Base-by-base conservation (phyloP, 1,284 basidiomycete species). In the Moesziomyces sp. region DNA sequence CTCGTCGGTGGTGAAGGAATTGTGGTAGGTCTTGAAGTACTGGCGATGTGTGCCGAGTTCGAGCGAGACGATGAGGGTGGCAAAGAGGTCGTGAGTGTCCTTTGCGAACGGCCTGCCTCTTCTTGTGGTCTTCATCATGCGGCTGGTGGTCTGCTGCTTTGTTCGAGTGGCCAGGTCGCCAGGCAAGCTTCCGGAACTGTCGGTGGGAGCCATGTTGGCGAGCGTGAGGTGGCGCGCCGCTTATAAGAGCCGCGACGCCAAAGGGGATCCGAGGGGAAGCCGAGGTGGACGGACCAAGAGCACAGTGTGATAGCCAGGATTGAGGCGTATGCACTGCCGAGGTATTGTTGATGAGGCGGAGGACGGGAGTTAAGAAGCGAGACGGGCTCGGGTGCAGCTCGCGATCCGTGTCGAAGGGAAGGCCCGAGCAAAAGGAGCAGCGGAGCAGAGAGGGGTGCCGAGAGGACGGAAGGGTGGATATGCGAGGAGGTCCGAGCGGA, bases 11-110 rank as follows among this genome's bases (percentile, higher is more conserved):
- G 93, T 92, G 85, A 99, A 99, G 3, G 93, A 94, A 86, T 97
- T 94, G 38, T 91, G 89, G 84, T 95, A 98, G 35, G 91, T 91
- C 76, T 93, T 91, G 88, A 99, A 98, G 87, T 96, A 97, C 79
- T 95, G 94, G 74, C 95, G 92, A 86, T 97, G 94, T 21, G 90
- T 90, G 33, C 89, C 88, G 45, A 99, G 89, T 78, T 94, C 89
- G 51, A 99, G 89, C 38, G 95, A 97, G 51, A 97, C 94, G 82
- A 99, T 88, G 81, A 99, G 89, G 14, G 97, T 99, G 43, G 96
- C 94, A 81, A 97, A 99, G 35, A 99, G 90, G 86, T 99, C 97
- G 77, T 98, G 91, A 23, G 94, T 97, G 85, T 99, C 97, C 94
- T 81, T 81, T 23, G 78, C 72, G 40, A 70, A 81, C 0, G 79